A percentile compares a stretch with the other conserved stretches of the same genome.
Evolutionary conservation across 495 filamentous ascomycete species (phyloP).

Genomic region (Aspergillus ostianus): DNA sequence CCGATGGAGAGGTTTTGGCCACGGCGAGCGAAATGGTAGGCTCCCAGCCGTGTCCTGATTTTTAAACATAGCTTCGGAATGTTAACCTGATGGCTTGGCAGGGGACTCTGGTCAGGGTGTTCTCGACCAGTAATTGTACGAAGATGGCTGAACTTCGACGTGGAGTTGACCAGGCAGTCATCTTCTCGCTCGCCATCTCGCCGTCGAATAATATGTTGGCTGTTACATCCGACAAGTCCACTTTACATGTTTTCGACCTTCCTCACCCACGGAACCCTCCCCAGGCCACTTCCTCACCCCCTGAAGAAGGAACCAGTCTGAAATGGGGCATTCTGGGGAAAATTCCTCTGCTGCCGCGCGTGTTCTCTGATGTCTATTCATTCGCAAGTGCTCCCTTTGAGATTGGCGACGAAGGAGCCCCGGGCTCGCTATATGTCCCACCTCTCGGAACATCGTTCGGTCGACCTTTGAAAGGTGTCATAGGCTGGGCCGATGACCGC

Average conservation of each 20-base stretch:
- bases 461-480: conserved; percentile 68
- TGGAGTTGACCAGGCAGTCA: conserved; percentile 81
- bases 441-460: conserved; percentile 48
- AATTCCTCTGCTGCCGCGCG: conserved; percentile 72
- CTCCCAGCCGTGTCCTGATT: conserved; percentile 1
- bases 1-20: conserved; percentile 76
- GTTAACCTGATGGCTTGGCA: conserved; percentile 28
- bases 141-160: conserved; percentile 80
- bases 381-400: conserved; percentile 73
- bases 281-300: conserved; percentile 31
- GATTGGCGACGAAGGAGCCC: conserved; percentile 65
- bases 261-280: conserved; percentile 40
- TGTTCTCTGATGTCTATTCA: conserved; percentile 85
- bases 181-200: conserved; percentile 85
- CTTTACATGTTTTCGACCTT: conserved; percentile 87
- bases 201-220: conserved; percentile 76
- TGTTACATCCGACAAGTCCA: conserved; percentile 96
- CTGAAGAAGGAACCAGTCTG: conserved; percentile 52
- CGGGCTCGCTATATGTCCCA: conserved; percentile 40
- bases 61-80: not conserved
- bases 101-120: conserved; percentile 88
- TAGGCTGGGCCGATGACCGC: conserved; percentile 71
- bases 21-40: conserved; percentile 85
- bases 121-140: conserved; percentile 71
- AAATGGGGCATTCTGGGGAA: conserved; percentile 81